Base-by-base conservation (phyloP, 2,329 filamentous ascomycete species). In the Triangularia setosa region DNA sequence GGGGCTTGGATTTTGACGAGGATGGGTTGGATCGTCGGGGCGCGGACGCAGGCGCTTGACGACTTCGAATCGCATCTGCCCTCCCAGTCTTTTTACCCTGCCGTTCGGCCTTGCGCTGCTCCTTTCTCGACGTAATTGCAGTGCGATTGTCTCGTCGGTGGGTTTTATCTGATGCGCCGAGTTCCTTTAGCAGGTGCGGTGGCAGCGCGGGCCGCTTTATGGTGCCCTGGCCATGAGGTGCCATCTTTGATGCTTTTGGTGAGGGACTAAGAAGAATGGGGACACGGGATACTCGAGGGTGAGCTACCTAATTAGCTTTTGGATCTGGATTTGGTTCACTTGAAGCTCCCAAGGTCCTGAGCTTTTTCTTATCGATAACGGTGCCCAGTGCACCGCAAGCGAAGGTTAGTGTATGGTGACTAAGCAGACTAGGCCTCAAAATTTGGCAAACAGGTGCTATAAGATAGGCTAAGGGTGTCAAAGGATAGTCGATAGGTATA, bases 81-180 rank as follows among this genome's bases (percentile, higher is more conserved):
- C 74, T 70, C 14, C 79, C 79, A 27, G 75, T 72, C 74, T 85
- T 90, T 74, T 87, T 90, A 70, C 85, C 80, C 23, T 80, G 78
- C 62, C 90, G 83, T 70, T 90, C 86, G 16, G 83, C 83, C 73
- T 88, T 91, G 63, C 90, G 84, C 64, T 85, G 83, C 61, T 90
- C 87, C 78, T 90, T 91, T 69, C 89, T 82, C 1, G 72, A 70
- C 53, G 67, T 52, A 0, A 55, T 33, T 4, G 14, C 21, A 8
- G n/a, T 48, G 40, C 40, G 40, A 21, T 33, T 60, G 25, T 30
- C 33, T 16, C 58, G 35, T 23, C 27, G 14, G 3, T 40, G 40
- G 16, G 16, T 30, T 16, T 16, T 21, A 8, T 12, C 18, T 18
- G 64, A 62, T 48, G 63, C 64, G 35, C 75, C 79, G 18, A 84